Conservation (phyloP, 768 basidiomycete species). For the Russula ochroleuca region DNA sequence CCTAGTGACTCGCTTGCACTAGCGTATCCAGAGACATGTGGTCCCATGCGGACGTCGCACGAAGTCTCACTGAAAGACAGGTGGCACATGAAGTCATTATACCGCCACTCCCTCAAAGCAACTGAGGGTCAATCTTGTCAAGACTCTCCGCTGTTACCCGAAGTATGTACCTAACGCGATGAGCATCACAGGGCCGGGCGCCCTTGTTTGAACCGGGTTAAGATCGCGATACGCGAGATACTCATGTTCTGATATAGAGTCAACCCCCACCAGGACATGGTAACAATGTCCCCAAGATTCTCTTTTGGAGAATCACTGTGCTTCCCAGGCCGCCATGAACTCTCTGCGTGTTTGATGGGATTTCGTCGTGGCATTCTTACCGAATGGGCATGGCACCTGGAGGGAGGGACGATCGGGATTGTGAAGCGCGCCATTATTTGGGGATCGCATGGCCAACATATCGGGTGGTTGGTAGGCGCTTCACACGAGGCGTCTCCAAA, state of each 20-base stretch:
- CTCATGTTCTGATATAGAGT: constrained; percentile 13
- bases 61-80: constrained; percentile 4
- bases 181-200: constrained; percentile 1
- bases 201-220: constrained; percentile 5
- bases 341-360: constrained; percentile 23
- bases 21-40: not conserved
- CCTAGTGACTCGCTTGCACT: not conserved
- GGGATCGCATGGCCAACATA: not conserved
- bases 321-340: constrained; percentile 11
- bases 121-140: not conserved
- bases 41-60: not conserved
- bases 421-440: not conserved
- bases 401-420: constrained; percentile 6
- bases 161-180: not conserved
- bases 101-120: not conserved
- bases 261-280: constrained; percentile 14
- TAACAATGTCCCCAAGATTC: not conserved
- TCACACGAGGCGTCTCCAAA: not conserved
- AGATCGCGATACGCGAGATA: constrained; percentile 22
- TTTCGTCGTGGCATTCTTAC: constrained; percentile 8
- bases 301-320: constrained; percentile 14
- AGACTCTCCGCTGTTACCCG: constrained; percentile 5
- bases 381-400: constrained; percentile 15
- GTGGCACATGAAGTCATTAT: not conserved
- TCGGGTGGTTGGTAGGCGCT: constrained; percentile 17